Conservation (phyloP, 2,329 filamentous ascomycete species). For the Colletotrichum lentis region DNA sequence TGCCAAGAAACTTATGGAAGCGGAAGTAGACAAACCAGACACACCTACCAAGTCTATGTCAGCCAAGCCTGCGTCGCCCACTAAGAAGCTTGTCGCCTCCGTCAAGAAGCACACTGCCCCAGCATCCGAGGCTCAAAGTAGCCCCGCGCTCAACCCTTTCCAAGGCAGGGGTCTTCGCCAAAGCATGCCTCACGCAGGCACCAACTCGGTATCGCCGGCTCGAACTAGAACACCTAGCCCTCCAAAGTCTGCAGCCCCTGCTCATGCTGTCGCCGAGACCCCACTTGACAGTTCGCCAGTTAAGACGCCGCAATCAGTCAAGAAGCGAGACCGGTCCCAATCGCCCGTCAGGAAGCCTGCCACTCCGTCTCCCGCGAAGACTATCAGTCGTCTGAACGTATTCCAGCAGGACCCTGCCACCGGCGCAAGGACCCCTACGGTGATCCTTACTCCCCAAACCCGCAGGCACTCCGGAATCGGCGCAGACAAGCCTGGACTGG, state of each 20-base stretch:
- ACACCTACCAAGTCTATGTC: constrained; percentile 52
- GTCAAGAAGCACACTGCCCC: constrained; percentile 42
- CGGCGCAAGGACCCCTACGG: constrained; percentile 67
- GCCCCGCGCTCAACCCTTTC: constrained; percentile 64
- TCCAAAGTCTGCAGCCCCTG: constrained; percentile 30
- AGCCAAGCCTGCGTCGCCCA: constrained; percentile 49
- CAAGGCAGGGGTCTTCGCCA: constrained; percentile 59
- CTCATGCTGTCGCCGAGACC: constrained; percentile 17
- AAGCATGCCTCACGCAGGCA: constrained; percentile 55
- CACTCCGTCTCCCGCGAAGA: constrained; percentile 46
- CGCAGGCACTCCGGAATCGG: constrained; percentile 73
- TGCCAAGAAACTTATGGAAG: constrained; percentile 67
- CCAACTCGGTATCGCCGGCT: constrained; percentile 46
- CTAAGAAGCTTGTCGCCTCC: constrained; percentile 45
- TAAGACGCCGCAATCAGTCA: constrained; percentile 38
- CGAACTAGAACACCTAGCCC: constrained; percentile 37
- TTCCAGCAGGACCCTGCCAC: constrained; percentile 64
- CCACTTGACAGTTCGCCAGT: constrained; percentile 41
- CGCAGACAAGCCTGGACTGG: constrained; percentile 73
- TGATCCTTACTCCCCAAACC: constrained; percentile 68
- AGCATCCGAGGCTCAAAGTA: constrained; percentile 51
- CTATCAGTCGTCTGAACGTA: constrained; percentile 43
- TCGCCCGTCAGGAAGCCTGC: constrained; percentile 41
- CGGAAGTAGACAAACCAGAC: constrained; percentile 62
- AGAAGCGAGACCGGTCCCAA: constrained; percentile 34